A percentile compares a stretch with the other conserved stretches of the same genome.
These are phyloP conservation scores for Wickerhamomyces rabaulensis DNA, from an alignment of 805 yeast species.

Conservation along the genomic window DNA sequence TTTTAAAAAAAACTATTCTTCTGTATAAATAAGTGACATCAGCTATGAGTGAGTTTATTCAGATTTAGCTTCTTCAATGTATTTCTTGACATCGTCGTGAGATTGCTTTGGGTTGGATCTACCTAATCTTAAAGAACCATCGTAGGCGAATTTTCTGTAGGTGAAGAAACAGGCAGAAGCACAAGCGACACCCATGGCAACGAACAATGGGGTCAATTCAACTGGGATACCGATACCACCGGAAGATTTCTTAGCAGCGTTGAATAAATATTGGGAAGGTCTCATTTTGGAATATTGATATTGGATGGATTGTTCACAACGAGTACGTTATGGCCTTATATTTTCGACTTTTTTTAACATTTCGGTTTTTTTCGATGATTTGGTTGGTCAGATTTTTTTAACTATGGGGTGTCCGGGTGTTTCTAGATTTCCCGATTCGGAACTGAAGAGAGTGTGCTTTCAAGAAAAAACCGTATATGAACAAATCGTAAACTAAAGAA, in stretches of 20 bases:
- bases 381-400: conserved; percentile 10
- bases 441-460: too few species aligned
- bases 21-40: not conserved
- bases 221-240: conserved; percentile 39
- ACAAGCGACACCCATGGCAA: conserved; percentile 50
- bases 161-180: conserved; percentile 47
- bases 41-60: not conserved
- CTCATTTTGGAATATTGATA: conserved; percentile 33
- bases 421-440: conserved; percentile 9
- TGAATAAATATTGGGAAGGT: conserved; percentile 41
- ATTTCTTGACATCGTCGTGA: conserved; percentile 20
- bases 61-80: conserved; percentile 15
- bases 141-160: conserved; percentile 45
- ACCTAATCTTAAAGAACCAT: conserved; percentile 43
- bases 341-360: conserved; percentile 1
- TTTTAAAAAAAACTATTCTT: not conserved
- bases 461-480: too few species aligned
- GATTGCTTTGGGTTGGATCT: conserved; percentile 39
- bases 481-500: too few species aligned
- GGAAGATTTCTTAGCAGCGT: conserved; percentile 36
- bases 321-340: not conserved
- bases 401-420: conserved; percentile 2
- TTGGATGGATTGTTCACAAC: not conserved
- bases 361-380: conserved; percentile 3
- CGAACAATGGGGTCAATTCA: conserved; percentile 53